phyloP scores from a whole-genome alignment of 2,329 filamentous ascomycete species.

The Paramyrothecium sp. region DNA sequence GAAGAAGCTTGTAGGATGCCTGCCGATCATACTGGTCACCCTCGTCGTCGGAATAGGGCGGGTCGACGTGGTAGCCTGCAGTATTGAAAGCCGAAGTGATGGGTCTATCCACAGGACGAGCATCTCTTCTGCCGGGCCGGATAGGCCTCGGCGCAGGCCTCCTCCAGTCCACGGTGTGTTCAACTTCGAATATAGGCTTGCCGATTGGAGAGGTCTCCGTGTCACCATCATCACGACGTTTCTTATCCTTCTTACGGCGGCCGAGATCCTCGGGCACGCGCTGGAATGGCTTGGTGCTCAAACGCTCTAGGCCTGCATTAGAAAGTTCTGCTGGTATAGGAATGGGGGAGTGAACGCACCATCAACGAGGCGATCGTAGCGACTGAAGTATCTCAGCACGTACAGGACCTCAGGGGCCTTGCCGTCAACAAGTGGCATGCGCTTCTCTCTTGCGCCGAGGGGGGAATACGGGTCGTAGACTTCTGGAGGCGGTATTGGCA shows the following conservation, averaged over 20 bases:
- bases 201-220: constrained; percentile 10
- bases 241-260: constrained; percentile 11
- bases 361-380: constrained; percentile 30
- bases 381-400: constrained; percentile 36
- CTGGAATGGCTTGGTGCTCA: constrained; percentile 36
- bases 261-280: constrained; percentile 25
- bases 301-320: constrained; percentile 24
- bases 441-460: constrained; percentile 4
- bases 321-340: constrained; percentile 10
- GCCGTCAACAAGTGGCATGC: constrained; percentile 18
- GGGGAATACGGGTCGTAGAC: too few relatives aligned
- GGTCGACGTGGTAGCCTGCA: constrained; percentile 20
- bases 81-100: constrained; percentile 25
- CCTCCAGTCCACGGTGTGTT: constrained; percentile 33
- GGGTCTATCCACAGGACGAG: constrained; percentile 17
- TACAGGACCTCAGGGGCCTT: constrained; percentile 41
- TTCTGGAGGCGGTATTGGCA: too few relatives aligned
- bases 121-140: constrained; percentile 8
- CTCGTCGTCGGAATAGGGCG: constrained; percentile 20
- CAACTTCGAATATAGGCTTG: constrained; percentile 41
- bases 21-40: constrained; percentile 19
- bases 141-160: neutral
- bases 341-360: constrained; percentile 23
- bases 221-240: constrained; percentile 2
- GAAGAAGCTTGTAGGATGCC: constrained; percentile 24